A percentile compares a stretch with the other conserved stretches of the same genome.
Evolutionary conservation across 169 alveolate species (phyloP).

Genomic region (Eimeria falciformis): DNA sequence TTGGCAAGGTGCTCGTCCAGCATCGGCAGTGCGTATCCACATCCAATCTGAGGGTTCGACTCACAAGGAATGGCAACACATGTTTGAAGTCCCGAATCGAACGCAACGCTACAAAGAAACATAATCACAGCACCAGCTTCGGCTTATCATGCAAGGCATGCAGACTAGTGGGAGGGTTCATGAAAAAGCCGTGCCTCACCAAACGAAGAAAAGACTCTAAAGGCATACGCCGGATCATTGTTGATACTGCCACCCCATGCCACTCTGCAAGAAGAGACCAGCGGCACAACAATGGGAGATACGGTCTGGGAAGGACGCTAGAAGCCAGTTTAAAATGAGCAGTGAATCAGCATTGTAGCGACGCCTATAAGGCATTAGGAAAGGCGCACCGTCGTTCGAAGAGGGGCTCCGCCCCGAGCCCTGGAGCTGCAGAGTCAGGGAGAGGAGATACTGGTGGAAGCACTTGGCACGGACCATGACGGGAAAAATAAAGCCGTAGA

Average conservation of each 20-base stretch:
- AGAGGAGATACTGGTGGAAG: slow-evolving; percentile 69
- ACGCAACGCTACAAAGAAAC: too few relatives aligned
- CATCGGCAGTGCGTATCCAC: slow-evolving; percentile 63
- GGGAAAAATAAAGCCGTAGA: slow-evolving; percentile 76
- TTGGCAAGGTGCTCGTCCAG: slow-evolving; percentile 69
- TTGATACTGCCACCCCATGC: neutral
- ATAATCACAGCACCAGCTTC: neutral
- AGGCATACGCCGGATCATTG: slow-evolving; percentile 58
- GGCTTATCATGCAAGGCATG: neutral
- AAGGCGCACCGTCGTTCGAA: too few relatives aligned
- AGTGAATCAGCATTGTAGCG: too few relatives aligned
- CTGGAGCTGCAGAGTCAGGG: slow-evolving; percentile 36
- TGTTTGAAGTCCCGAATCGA: too few relatives aligned
- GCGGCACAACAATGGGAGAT: too few relatives aligned
- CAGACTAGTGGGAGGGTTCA: neutral
- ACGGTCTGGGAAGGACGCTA: too few relatives aligned
- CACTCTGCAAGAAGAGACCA: slow-evolving; percentile 15
- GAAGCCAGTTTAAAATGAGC: too few relatives aligned
- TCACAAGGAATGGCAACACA: too few relatives aligned
- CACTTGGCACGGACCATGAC: slow-evolving; percentile 75
- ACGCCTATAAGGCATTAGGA: too few relatives aligned
- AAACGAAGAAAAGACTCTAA: slow-evolving; percentile 42
- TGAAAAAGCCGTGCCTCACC: neutral
- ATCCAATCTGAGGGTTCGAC: slow-evolving; percentile 58
- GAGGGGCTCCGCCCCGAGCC: neutral